Evolutionary conservation across 2,329 filamentous ascomycete species (phyloP).

Genomic region (Penicillium occitanis): DNA sequence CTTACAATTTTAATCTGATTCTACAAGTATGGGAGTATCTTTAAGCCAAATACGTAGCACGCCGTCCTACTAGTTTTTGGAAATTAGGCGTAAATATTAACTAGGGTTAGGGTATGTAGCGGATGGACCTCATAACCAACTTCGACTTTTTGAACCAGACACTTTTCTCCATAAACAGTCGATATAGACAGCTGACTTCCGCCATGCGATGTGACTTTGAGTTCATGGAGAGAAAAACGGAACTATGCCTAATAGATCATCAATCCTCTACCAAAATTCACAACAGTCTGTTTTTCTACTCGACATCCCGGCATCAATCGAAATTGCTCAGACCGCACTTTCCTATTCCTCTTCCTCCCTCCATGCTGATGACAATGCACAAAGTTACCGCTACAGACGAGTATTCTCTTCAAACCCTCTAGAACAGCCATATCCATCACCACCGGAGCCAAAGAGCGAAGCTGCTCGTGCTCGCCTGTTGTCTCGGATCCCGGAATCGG

Average conservation of each 20-base stretch:
- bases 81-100: neutral
- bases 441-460: constrained; percentile 53
- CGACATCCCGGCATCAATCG: constrained; percentile 60
- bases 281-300: constrained; percentile 51
- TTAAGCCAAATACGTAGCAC: neutral
- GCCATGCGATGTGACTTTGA: no score
- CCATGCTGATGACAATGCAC: neutral
- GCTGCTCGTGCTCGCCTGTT: constrained; percentile 45
- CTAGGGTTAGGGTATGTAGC: neutral
- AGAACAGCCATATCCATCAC: constrained; percentile 48
- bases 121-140: neutral
- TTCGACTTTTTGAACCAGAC: neutral
- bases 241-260: constrained; percentile 19
- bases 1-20: neutral
- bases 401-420: constrained; percentile 51
- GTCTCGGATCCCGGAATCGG: constrained; percentile 33
- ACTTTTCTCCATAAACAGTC: neutral
- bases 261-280: constrained; percentile 54
- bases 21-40: neutral
- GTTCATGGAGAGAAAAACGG: neutral
- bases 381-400: neutral
- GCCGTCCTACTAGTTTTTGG: no score
- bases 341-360: neutral
- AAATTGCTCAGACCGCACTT: constrained; percentile 49
- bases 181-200: no score